Evolutionary conservation across 768 basidiomycete genomes (phyloP), one percentile per base, ranked within the genome.

Genomic region (Lactarius indigo): DNA sequence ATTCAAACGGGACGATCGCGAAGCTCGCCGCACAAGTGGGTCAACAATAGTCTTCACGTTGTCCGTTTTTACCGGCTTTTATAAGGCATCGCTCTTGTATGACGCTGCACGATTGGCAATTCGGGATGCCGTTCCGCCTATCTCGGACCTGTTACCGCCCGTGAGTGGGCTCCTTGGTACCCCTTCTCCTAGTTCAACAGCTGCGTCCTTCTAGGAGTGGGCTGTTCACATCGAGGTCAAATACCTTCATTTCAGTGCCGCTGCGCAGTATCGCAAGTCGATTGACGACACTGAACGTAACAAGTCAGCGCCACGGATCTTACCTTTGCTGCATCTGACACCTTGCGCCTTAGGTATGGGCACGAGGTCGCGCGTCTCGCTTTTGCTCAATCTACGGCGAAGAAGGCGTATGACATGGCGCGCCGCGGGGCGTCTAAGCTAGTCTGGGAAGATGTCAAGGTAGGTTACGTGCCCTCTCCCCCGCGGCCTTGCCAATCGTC

Each of bases 201-300:
- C 35, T 37, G 35, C 65, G n/a, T 65, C 6, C 18, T 3, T 68
- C 4, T 39, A 95, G 95, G 82, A 85, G 41, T 96, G 94, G 92
- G 70, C 88, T 1, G 75, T 87, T 1, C 94, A 96, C 75, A 79
- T 97, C 1, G 87, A 91, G 71, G 85, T 90, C 23, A 99, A 99
- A 75, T 77, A 80, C 44, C 78, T 83, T 57, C 96, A 99, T 77
- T 99, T 99, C 73, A 81, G 83, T 55, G 94, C 94, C 3, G 96
- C 93, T 5, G 86, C 96, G 5, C 91, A 94, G 72, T 94, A 89
- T 73, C 83, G 96, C 55, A 90, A 94, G 76, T 90, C 91, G 74
- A 81, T 92, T 61, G 96, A 96, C 55, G 96, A 98, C 72, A 83
- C 91, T 26, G 94, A 89, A 75, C 83, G 83, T 37, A 87, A 84